Evolutionary conservation across 352 stramenopile genomes (phyloP), one percentile per base, ranked within the genome.

Genomic region (Phytophthora constricta): DNA sequence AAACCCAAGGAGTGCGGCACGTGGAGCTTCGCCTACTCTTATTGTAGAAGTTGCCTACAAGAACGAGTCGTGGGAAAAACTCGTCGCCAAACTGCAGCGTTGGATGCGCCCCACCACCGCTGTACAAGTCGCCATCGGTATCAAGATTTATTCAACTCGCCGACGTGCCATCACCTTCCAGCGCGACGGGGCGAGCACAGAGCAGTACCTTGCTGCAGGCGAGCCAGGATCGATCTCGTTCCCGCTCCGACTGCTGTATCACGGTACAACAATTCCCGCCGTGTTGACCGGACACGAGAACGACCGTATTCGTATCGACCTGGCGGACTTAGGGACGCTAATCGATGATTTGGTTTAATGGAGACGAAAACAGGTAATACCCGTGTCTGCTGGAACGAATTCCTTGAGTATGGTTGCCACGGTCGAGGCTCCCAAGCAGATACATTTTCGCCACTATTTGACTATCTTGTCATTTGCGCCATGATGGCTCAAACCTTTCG

Each of bases 31-130:
- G 20, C 49, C 59, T 4, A 67, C 37, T 25, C 37, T 67, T 8
- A 43, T 67, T 4, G 58, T 67, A 8, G 49, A 67, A 23, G 5
- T 60, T 14, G 59, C 59, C n/a, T 59, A 54, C 46, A 60, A 51
- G 5, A 41, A 66, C 16, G 60, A 59, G 19, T 56, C 57, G 14
- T 60, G 56, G 62, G 19, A 61, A 16, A 4, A 48, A 17, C 31
- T 76, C 16, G 19, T 58, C 9, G 34, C 41, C 11, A 70, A 74
- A 26, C 31, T 70, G 20, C 11, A 43, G 26, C 51, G 68, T 9
- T 71, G 68, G 68, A 72, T 76, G 55, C 22, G 51, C 9, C 58
- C 39, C 9, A 19, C 34, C 22, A 60, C 56, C 41, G 49, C 28
- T 19, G 56, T 66, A 22, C 59, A 67, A 46, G 37, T 71, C 34